Conservation (phyloP, 2,329 filamentous ascomycete species). For the Aspergillus sp. region DNA sequence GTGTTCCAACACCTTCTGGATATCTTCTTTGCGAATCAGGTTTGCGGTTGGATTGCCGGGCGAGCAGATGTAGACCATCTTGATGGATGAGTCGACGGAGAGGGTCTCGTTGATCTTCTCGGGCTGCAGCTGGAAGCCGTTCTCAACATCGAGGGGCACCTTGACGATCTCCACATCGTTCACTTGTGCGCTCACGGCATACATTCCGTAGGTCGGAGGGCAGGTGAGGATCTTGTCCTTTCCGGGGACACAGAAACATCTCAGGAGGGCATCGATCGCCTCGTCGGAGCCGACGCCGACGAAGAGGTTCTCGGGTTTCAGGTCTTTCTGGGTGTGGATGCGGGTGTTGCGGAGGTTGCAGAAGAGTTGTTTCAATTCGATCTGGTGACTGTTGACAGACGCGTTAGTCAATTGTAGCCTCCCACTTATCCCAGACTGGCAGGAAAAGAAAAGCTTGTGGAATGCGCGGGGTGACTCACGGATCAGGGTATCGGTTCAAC, state of each 20-base stretch:
- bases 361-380: conserved; percentile 78
- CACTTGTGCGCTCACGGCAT: conserved; percentile 86
- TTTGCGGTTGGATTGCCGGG: conserved; percentile 92
- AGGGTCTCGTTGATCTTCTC: conserved; percentile 66
- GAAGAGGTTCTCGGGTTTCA: conserved; percentile 83
- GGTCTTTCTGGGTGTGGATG: conserved; percentile 69
- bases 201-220: conserved; percentile 98
- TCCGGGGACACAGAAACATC: conserved; percentile 87
- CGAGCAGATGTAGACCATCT: conserved; percentile 88
- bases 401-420: neutral
- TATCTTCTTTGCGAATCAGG: conserved; percentile 71
- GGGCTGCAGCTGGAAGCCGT: conserved; percentile 72
- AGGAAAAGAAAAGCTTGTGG: too few relatives aligned
- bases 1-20: conserved; percentile 74
- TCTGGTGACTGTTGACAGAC: conserved; percentile 64
- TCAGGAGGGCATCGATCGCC: conserved; percentile 89
- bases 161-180: conserved; percentile 87
- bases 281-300: conserved; percentile 96
- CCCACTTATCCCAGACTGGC: too few relatives aligned
- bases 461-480: conserved; percentile 41
- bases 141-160: conserved; percentile 73
- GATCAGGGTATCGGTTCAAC: conserved; percentile 93
- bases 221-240: conserved; percentile 90
- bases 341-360: conserved; percentile 83
- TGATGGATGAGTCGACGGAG: conserved; percentile 65